phyloP scores from a whole-genome alignment of 495 filamentous ascomycete genomes.

The Cairneyella variabilis region DNA sequence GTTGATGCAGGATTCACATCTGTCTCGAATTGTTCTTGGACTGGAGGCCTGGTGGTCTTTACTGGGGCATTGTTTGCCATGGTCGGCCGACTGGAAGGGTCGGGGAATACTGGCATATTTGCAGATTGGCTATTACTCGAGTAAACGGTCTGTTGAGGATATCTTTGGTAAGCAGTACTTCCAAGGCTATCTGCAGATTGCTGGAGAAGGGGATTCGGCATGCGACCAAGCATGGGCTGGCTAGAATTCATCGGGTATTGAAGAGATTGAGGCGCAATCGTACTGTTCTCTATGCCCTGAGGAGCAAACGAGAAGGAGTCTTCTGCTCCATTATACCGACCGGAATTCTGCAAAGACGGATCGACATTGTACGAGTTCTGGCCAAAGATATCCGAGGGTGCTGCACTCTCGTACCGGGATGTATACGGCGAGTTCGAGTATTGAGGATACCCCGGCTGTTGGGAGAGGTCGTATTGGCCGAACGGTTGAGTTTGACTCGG shows the following conservation, averaged over 20 bases:
- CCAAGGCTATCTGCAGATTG: conserved; percentile 3
- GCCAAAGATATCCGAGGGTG: conserved; percentile 15
- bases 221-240: conserved; percentile 8
- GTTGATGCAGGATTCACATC: neutral
- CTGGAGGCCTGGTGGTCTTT: no score
- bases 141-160: conserved; percentile 10
- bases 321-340: conserved; percentile 6
- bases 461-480: conserved; percentile 17
- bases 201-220: conserved; percentile 6
- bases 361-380: conserved; percentile 15
- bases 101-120: conserved; percentile 1
- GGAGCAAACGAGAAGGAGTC: conserved; percentile 21
- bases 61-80: no score
- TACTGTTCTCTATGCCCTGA: no score
- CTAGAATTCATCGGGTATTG: conserved; percentile 12
- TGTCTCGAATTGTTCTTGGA: no score
- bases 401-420: conserved; percentile 18
- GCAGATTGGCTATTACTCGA: conserved; percentile 7
- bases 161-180: conserved; percentile 7
- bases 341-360: conserved; percentile 15
- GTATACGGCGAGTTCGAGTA: conserved; percentile 21
- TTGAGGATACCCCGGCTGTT: conserved; percentile 18
- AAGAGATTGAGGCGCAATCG: no score
- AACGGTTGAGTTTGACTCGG: conserved; percentile 18
- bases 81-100: no score